Evolutionary conservation across 768 basidiomycete genomes (phyloP), one percentile per base, ranked within the genome.

Genomic region (Lentinula detonsa): DNA sequence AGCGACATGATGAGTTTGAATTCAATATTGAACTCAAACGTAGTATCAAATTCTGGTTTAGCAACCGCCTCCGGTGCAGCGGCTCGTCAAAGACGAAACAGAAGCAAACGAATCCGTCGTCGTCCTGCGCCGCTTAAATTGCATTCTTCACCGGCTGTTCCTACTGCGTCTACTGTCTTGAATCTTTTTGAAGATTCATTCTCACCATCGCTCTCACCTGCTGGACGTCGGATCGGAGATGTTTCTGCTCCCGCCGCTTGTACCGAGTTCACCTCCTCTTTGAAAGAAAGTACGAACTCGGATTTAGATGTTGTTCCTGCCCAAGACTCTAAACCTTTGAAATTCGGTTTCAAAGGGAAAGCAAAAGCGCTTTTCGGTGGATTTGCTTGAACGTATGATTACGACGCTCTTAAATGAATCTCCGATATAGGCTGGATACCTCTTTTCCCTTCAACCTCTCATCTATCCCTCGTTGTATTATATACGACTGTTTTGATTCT

Each of bases 91-190:
- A 48, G 46, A 48, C 46, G 46, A 23, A 48, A 43, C 13, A 55
- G 13, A 37, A 59, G 52, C 50, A 60, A 60, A 28, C 35, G 59
- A 28, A 52, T 13, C 23, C 59, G 59, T 16, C 59, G 59, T 60
- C 59, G 59, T 52, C 59, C 59, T 43, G 59, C 59, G 23, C 59
- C 59, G n/a, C 59, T 60, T 21, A 52, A 60, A 28, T 23, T 59
- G 15, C 59, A 59, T 28, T 59, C 59, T 2, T 8, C 59, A 9
- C 37, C 46, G 13, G 49, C 34, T 23, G 49, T 59, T 2, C 57
- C 31, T 45, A 58, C 23, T 18, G 31, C 18, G 28, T 40, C 55
- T 40, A 16, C 13, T 15, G 18, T 31, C 7, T 15, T 35, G 33
- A 49, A 60, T 39, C 18, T 16, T 7, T 60, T 60, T 28, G 59